Evolutionary conservation across 176 grass and related monocot genomes (phyloP).

Genomic region (Zoysia pacifica): DNA sequence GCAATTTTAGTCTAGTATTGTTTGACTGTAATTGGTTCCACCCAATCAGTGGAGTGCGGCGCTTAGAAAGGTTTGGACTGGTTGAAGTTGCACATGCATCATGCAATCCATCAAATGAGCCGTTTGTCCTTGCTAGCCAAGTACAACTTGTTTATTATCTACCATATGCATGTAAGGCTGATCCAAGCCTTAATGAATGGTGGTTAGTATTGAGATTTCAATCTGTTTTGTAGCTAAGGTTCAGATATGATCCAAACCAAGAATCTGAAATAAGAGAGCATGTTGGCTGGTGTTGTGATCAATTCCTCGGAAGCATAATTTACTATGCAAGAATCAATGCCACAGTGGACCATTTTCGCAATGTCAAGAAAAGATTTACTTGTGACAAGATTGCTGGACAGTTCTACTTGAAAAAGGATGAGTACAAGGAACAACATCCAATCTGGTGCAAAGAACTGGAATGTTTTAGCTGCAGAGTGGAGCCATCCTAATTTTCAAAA

Average conservation of each 20-base stretch:
- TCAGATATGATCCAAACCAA: neutral
- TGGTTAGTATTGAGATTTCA: no score
- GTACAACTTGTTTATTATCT: no score
- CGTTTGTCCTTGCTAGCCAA: no score
- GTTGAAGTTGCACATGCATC: no score
- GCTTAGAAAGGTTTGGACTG: no score
- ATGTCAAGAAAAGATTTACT: neutral
- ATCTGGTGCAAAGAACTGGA: neutral
- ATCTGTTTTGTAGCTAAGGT: neutral
- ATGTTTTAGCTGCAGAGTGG: neutral
- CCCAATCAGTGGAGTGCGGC: no score
- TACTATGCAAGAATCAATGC: slow-evolving; percentile 4
- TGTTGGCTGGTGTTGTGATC: neutral
- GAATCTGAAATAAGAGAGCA: neutral
- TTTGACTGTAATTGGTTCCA: no score
- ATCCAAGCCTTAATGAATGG: no score
- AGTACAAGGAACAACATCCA: neutral
- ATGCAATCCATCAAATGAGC: no score
- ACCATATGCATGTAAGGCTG: no score
- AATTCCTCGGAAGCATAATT: neutral
- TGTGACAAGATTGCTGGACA: neutral
- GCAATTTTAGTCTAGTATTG: no score
- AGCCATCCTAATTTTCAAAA: no score
- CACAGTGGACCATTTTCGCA: neutral
- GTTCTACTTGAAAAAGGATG: neutral